These are phyloP conservation scores for Chaetomium olivaceum DNA, from an alignment of 2,329 filamentous ascomycete species.

Conservation along the genomic window DNA sequence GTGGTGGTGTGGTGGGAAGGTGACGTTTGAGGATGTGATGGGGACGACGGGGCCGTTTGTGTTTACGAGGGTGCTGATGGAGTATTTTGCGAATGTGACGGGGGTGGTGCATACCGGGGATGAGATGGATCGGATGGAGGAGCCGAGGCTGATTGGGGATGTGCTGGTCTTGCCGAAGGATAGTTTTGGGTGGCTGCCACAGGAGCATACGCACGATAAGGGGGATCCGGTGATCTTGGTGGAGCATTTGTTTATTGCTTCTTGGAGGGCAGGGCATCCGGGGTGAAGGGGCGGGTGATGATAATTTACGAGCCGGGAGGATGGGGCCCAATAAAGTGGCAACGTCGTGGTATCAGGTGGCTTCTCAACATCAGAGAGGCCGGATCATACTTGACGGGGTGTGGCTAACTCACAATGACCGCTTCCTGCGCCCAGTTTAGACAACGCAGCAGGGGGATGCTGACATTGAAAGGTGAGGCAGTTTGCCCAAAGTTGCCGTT, in stretches of 20 bases:
- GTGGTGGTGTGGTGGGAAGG: too few species aligned
- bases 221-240: not conserved
- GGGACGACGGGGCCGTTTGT: not conserved
- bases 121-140: not conserved
- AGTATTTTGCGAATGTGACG: not conserved
- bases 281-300: not conserved
- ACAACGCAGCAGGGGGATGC: not conserved
- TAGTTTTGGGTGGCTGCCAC: not conserved
- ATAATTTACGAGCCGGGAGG: not conserved
- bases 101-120: not conserved
- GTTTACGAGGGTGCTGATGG: not conserved
- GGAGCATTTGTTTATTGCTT: not conserved
- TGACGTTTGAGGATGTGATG: not conserved
- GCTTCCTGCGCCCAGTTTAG: not conserved
- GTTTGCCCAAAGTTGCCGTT: not conserved
- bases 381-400: not conserved
- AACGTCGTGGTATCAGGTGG: not conserved
- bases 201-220: not conserved
- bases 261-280: not conserved
- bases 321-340: not conserved
- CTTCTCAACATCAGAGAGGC: not conserved
- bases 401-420: not conserved
- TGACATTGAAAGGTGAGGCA: not conserved
- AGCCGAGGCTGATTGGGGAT: constrained; percentile 1
- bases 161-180: not conserved